A percentile compares a stretch with the other conserved stretches of the same genome.
Evolutionary conservation across 208 protist genomes (phyloP).

Genomic region (Herpetomonas tarakana): DNA sequence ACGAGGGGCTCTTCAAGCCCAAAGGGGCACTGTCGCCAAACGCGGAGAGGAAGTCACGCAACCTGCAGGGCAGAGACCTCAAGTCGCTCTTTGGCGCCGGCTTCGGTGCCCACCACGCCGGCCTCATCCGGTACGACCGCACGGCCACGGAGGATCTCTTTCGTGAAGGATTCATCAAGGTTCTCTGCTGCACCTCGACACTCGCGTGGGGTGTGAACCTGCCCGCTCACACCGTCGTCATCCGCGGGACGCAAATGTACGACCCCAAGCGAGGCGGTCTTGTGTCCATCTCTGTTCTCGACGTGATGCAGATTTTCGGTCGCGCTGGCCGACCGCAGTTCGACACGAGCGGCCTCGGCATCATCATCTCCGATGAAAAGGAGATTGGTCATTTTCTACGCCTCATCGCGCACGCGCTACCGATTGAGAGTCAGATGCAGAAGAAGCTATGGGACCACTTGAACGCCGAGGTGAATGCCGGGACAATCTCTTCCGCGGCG

Average conservation of each 20-base stretch:
- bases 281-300: constrained; percentile 97
- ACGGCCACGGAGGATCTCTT: constrained; percentile 96
- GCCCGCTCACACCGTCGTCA: constrained; percentile 98
- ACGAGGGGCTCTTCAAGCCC: constrained; percentile 64
- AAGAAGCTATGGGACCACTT: constrained; percentile 96
- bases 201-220: constrained; percentile 99
- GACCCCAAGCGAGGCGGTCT: constrained; percentile 94
- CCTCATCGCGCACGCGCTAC: constrained; percentile 92
- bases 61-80: constrained; percentile 86
- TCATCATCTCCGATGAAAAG: constrained; percentile 98
- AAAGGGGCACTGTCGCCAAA: constrained; percentile 40
- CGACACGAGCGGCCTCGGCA: constrained; percentile 96
- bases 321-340: constrained; percentile 99
- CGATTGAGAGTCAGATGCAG: constrained; percentile 97
- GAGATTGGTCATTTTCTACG: constrained; percentile 95
- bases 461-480: constrained; percentile 98
- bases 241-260: constrained; percentile 97
- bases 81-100: constrained; percentile 83
- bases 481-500: constrained; percentile 95
- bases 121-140: constrained; percentile 94
- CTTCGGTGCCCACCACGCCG: constrained; percentile 97
- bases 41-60: constrained; percentile 40
- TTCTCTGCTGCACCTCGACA: constrained; percentile 98
- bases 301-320: constrained; percentile 99
- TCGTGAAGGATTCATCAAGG: constrained; percentile 90